Evolutionary conservation across 148 eudicot species (phyloP).

Genomic region (Arbutus unedo): DNA sequence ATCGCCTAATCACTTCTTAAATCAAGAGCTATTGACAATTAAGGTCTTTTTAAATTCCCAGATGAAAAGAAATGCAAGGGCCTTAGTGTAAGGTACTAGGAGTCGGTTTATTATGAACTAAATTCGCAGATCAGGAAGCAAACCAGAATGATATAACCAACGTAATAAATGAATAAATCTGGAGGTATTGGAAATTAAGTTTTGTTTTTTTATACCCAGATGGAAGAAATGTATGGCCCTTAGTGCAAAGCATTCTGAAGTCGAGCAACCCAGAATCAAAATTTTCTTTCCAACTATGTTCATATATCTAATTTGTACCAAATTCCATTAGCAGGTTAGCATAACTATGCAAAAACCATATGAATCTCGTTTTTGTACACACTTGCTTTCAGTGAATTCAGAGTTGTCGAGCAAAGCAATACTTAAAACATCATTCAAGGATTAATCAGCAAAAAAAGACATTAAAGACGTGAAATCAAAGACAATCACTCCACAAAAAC

Average conservation of each 20-base stretch:
- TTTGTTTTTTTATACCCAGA: too few species aligned
- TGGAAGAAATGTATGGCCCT: too few species aligned
- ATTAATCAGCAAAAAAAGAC: neutral
- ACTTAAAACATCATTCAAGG: neutral
- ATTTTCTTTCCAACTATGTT: neutral
- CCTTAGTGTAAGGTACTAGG: neutral
- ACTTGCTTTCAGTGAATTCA: neutral
- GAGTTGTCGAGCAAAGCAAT: neutral
- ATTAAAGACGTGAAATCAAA: too few species aligned
- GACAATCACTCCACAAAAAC: too few species aligned
- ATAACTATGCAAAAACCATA: neutral
- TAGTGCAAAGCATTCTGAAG: too few species aligned
- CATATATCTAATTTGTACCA: neutral
- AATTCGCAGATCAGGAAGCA: neutral
- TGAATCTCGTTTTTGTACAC: neutral
- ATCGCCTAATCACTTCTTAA: neutral
- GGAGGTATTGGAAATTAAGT: neutral
- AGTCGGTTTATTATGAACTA: neutral
- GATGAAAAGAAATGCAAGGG: neutral
- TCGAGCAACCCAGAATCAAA: neutral
- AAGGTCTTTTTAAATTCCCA: neutral
- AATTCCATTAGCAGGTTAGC: neutral
- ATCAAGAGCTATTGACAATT: slow-evolving; percentile 7
- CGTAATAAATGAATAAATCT: neutral
- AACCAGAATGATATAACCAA: neutral